Base-by-base conservation (phyloP, 2,329 filamentous ascomycete genomes). In the Microdochium paspali region DNA sequence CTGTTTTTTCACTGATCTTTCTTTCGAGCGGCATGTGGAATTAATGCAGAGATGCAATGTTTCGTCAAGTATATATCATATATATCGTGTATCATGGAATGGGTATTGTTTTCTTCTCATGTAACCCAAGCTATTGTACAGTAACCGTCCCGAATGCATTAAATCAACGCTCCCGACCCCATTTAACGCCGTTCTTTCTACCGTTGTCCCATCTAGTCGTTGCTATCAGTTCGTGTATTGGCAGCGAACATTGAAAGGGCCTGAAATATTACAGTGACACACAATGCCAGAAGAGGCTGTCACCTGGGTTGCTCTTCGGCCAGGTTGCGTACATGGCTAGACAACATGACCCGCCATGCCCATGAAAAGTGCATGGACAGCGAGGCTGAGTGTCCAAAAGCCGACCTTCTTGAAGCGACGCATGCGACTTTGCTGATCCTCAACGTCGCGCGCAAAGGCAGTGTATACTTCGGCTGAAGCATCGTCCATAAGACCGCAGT, bases 401-500 rank as follows among this genome's bases (percentile, higher is more conserved):
- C 93, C 93, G 24, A 95, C 93, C 68, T 97, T 95, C 65, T 90
- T 95, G 62, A 98, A 85, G 42, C 93, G 78, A 45, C 91, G 77
- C 56, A 89, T 85, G 46, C 90, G 82, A 54, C 85, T 87, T 63
- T 95, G 85, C 57, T 93, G 86, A 66, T 96, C 86, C 52, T 90
- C 84, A 26, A 98, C 89, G 63, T 96, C 89, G 53, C 82, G 81
- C 31, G 90, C 90, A 66, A 98, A 97, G 0, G 93, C 93, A 57
- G 91, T 82, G 63, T 98, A 98, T 46, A 90, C 90, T 76, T 96
- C 93, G 53, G 86, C 88, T 6, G 87, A 91, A 51, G 95, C 71
- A 66, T 98, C 93, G 59, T 95, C 88, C 84, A 97, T 89, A 46
- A 98, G 71, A 1, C 90, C 90, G 58, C 87, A 93, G 66, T 98